A percentile compares a stretch with the other conserved stretches of the same genome.
These are phyloP conservation scores for Clonostachys byssicola DNA, from an alignment of 2,329 filamentous ascomycete species.

Conservation along the genomic window DNA sequence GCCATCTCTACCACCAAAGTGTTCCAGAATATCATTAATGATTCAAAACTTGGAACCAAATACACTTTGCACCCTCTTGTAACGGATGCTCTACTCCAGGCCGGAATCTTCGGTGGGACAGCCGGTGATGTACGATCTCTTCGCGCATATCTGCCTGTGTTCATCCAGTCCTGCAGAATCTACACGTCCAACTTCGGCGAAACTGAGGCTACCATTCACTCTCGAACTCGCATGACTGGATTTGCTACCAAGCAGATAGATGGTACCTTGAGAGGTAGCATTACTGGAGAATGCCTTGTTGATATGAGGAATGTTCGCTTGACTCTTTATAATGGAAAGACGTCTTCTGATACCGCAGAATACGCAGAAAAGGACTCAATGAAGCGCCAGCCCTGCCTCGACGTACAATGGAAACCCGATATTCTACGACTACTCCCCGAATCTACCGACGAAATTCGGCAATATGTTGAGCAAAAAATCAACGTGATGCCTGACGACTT, in stretches of 20 bases:
- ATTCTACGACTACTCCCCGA: not conserved
- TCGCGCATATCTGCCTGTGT: slow-evolving; percentile 4
- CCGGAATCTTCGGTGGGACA: slow-evolving; percentile 3
- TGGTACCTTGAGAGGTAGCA: too few species aligned
- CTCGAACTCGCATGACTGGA: not conserved
- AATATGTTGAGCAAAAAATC: not conserved
- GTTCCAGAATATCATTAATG: too few species aligned
- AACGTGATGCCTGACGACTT: not conserved
- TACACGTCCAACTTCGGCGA: not conserved
- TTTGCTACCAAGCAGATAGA: not conserved
- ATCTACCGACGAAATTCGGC: not conserved
- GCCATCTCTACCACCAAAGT: not conserved
- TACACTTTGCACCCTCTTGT: slow-evolving; percentile 6
- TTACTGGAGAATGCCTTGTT: not conserved
- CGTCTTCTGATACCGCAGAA: not conserved
- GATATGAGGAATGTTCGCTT: not conserved
- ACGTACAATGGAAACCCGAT: slow-evolving; percentile 8
- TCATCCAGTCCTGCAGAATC: not conserved
- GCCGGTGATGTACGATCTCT: slow-evolving; percentile 1
- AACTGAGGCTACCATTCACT: not conserved
- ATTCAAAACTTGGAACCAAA: too few species aligned
- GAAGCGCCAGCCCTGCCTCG: not conserved
- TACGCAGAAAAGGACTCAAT: not conserved
- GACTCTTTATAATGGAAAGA: not conserved
- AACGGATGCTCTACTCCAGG: slow-evolving; percentile 6